A percentile compares a stretch with the other conserved stretches of the same genome.
Conservation (phyloP, 768 basidiomycete genomes). For the Gymnopilus dilepis region DNA sequence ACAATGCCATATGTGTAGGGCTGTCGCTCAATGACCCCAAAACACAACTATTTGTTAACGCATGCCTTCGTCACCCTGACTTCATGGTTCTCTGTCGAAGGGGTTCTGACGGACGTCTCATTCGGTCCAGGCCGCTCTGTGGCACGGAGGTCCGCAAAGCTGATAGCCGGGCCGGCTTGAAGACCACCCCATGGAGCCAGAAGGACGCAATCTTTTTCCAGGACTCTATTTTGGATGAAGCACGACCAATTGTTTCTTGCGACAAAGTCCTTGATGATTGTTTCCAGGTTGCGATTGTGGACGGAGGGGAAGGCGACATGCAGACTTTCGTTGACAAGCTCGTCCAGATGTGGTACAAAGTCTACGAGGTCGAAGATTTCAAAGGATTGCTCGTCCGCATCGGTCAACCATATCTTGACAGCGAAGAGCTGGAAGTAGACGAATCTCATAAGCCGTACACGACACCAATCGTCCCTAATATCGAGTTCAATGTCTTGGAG, state of each 20-base stretch:
- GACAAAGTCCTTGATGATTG: conserved; percentile 19
- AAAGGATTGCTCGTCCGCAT: conserved; percentile 10
- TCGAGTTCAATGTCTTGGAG: conserved; percentile 12
- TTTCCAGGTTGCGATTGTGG: conserved; percentile 21
- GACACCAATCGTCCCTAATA: conserved; percentile 15
- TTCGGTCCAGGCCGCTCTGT: conserved; percentile 17
- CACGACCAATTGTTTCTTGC: conserved; percentile 13
- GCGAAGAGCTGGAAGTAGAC: conserved; percentile 19
- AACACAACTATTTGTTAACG: conserved; percentile 19
- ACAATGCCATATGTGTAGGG: conserved; percentile 20
- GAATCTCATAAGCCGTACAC: neutral
- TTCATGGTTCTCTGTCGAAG: conserved; percentile 20
- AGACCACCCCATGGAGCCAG: conserved; percentile 19
- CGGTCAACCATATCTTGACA: conserved; percentile 10
- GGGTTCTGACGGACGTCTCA: conserved; percentile 14
- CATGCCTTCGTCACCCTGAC: conserved; percentile 22
- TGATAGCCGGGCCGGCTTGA: conserved; percentile 22
- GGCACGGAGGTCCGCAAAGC: conserved; percentile 16
- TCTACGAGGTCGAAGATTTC: conserved; percentile 19
- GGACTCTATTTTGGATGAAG: conserved; percentile 20
- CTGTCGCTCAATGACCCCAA: conserved; percentile 22
- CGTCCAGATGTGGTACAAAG: conserved; percentile 18
- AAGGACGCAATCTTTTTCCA: conserved; percentile 6
- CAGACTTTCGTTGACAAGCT: conserved; percentile 18
- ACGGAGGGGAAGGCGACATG: conserved; percentile 20